Evolutionary conservation across 345 rosid genomes (phyloP).

Genomic region (thale cress (Arabidopsis thaliana)): TAIR10.1 NC_003076.8:25478001-25478500

Average conservation of each 20-base stretch:
- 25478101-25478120: conserved; percentile 35
- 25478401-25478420: not conserved
- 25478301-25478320: not conserved
- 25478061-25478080: conserved; percentile 6
- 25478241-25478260: not conserved
- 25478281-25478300: not conserved
- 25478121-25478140: conserved; percentile 36
- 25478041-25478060: conserved; percentile 1
- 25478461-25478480: conserved; percentile 6
- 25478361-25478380: conserved; percentile 2
- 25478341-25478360: conserved; percentile 3
- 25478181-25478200: conserved; percentile 21
- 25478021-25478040: not conserved
- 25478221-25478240: not conserved
- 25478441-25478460: not conserved
- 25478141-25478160: conserved; percentile 35
- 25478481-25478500: conserved; percentile 18
- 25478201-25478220: conserved; percentile 9
- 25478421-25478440: conserved; percentile 1
- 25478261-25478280: not conserved
- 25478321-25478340: conserved; percentile 8
- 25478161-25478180: conserved; percentile 17
- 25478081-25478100: conserved; percentile 36
- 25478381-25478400: not conserved
- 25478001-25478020: conserved; percentile 21